Percentiles rank a stretch among this genome's conserved stretches.
These are phyloP conservation scores for Sorghum bicolor DNA, from an alignment of 176 grass and related monocot species.

Conservation along the genomic window Sorghum_bicolor_NCBIv3 NC_012871.2:54597001-54597500, in stretches of 20 bases:
- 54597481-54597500: slow-evolving; percentile 53
- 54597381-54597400: slow-evolving; percentile 39
- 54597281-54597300: slow-evolving; percentile 36
- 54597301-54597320: slow-evolving; percentile 41
- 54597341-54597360: slow-evolving; percentile 44
- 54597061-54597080: slow-evolving; percentile 48
- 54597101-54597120: slow-evolving; percentile 44
- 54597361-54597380: slow-evolving; percentile 26
- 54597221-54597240: slow-evolving; percentile 45
- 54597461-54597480: slow-evolving; percentile 42
- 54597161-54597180: slow-evolving; percentile 45
- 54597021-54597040: slow-evolving; percentile 38
- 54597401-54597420: slow-evolving; percentile 36
- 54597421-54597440: slow-evolving; percentile 32
- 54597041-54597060: slow-evolving; percentile 42
- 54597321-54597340: slow-evolving; percentile 46
- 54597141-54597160: slow-evolving; percentile 28
- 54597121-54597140: slow-evolving; percentile 41
- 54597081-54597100: slow-evolving; percentile 46
- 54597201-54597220: slow-evolving; percentile 17
- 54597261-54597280: slow-evolving; percentile 48
- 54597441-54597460: slow-evolving; percentile 42
- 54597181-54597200: slow-evolving; percentile 43
- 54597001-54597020: slow-evolving; percentile 36
- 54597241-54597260: slow-evolving; percentile 48